Evolutionary conservation across 129 eudicot genomes (phyloP), one percentile per base, ranked within the genome.

Genomic region (Chrysanthemum seticuspe): DNA sequence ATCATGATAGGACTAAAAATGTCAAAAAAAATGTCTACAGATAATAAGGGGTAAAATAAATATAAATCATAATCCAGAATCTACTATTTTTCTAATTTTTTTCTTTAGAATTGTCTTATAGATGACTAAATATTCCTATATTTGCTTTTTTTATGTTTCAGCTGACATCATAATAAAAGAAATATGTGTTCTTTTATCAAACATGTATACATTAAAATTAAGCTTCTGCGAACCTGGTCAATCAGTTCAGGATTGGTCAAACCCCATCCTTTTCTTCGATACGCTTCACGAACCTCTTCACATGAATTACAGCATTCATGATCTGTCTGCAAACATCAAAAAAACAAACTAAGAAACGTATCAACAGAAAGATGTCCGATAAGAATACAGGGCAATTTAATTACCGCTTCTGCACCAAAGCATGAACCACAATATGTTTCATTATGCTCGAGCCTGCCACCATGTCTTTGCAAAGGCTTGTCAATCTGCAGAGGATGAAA

Each of bases 211-310:
- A 61, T 27, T n/a, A 60, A 59, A 74, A 48, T 55, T 50, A 25
- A 15, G 69, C 9, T 44, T 62, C n/a, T 48, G 67, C 78, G n/a
- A 76, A 94, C 98, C 98, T 94, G 98, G 83, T 94, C 98, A 68
- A 94, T 94, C 67, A 90, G 58, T 49, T 94, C 98, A 65, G 87
- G 75, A 82, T 94, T 90, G 25, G 97, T 82, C 78, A 94, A 16
- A 31, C 91, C 98, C 98, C 98, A 94, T 36, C 98, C 98, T 78
- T 76, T 94, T 86, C 87, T 94, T 67, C 90, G 79, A 77, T 94
- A 94, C 63, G 98, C 98, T 85, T 94, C 98, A 76, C 97, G 97
- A 81, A 94, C 98, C 66, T 94, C 98, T 76, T 94, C 98, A 81
- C 98, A 94, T 77, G 98, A 84, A 82, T 94, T 94, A 79, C 98